Percentiles rank a stretch among this genome's conserved stretches.
These are phyloP conservation scores for Barbarea vulgaris DNA, from an alignment of 345 rosid species.

Conservation along the genomic window DNA sequence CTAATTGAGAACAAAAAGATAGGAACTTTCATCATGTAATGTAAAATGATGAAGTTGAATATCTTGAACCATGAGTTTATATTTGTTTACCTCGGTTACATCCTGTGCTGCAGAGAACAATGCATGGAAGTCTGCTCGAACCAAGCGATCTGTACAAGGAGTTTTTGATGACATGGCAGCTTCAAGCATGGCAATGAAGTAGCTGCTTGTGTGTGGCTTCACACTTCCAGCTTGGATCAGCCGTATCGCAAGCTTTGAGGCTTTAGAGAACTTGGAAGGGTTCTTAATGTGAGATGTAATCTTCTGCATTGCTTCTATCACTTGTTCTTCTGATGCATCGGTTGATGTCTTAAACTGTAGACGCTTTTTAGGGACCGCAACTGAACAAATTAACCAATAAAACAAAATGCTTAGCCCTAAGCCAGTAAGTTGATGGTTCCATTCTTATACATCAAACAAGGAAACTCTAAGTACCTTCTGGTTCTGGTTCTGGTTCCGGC, in stretches of 20 bases:
- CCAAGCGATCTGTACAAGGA: constrained; percentile 76
- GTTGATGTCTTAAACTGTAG: constrained; percentile 89
- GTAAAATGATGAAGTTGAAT: background rate
- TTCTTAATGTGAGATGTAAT: constrained; percentile 86
- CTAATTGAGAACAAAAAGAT: constrained; percentile 45
- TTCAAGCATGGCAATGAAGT: constrained; percentile 78
- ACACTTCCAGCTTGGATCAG: constrained; percentile 89
- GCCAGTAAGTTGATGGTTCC: background rate
- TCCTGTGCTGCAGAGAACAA: constrained; percentile 88
- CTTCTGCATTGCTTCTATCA: constrained; percentile 91
- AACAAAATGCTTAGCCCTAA: background rate
- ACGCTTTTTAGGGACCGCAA: constrained; percentile 49
- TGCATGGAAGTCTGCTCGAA: constrained; percentile 72
- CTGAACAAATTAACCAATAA: constrained; percentile 29
- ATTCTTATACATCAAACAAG: background rate
- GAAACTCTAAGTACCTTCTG: constrained; percentile 14
- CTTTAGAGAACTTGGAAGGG: constrained; percentile 76
- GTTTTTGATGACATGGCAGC: constrained; percentile 78
- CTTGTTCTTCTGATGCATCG: constrained; percentile 82
- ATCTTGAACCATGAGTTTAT: constrained; percentile 9
- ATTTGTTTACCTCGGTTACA: constrained; percentile 58
- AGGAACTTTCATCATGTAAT: constrained; percentile 28
- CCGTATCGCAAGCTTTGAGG: constrained; percentile 89
- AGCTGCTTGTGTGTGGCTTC: constrained; percentile 71
- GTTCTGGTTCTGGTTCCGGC: constrained; percentile 34